These are phyloP conservation scores for Hepatocystis sp. DNA, from an alignment of 169 alveolate genomes.

Conservation along the genomic window DNA sequence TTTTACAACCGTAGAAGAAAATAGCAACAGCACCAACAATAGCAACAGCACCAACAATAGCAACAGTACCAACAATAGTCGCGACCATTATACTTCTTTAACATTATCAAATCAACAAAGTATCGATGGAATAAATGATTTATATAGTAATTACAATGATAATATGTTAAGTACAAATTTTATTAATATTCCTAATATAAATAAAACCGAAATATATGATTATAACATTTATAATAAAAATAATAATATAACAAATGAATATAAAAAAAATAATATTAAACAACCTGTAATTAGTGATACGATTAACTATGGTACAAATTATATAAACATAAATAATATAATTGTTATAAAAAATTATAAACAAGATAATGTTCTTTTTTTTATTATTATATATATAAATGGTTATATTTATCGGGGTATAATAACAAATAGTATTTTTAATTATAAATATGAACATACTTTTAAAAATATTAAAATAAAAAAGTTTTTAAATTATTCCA, in stretches of 20 bases:
- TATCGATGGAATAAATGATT: too few relatives aligned
- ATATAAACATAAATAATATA: slow-evolving; percentile 17
- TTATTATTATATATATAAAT: slow-evolving; percentile 26
- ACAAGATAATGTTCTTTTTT: slow-evolving; percentile 2
- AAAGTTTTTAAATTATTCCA: slow-evolving; percentile 12
- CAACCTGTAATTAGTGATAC: slow-evolving; percentile 3
- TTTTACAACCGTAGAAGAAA: too few relatives aligned
- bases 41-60: too few relatives aligned
- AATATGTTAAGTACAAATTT: too few relatives aligned
- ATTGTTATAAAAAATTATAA: slow-evolving; percentile 38
- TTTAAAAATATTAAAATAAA: slow-evolving; percentile 7
- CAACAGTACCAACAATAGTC: too few relatives aligned
- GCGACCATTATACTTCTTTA: too few relatives aligned
- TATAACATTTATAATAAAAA: too few relatives aligned
- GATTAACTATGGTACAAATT: slow-evolving; percentile 1
- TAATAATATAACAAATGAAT: not conserved
- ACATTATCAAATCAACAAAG: too few relatives aligned
- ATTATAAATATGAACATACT: not conserved
- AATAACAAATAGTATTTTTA: slow-evolving; percentile 2
- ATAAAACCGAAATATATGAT: too few relatives aligned
- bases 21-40: too few relatives aligned
- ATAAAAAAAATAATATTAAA: not conserved
- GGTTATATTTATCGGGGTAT: slow-evolving; percentile 8
- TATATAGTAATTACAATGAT: too few relatives aligned
- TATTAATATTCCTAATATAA: too few relatives aligned